These are phyloP conservation scores for Fusarium nurragi DNA, from an alignment of 2,329 filamentous ascomycete genomes.

Conservation along the genomic window DNA sequence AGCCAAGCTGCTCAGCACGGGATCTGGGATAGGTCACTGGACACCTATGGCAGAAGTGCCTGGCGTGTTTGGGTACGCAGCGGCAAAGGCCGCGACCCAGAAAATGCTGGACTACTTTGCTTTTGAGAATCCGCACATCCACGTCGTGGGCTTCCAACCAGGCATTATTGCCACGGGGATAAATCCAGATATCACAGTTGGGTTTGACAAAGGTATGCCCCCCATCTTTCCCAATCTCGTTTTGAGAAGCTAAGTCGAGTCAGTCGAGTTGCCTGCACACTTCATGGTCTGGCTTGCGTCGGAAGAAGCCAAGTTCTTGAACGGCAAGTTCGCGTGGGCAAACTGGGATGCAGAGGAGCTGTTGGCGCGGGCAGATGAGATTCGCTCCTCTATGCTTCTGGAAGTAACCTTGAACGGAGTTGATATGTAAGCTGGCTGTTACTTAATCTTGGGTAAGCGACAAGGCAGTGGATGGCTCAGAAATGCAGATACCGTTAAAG, in stretches of 20 bases:
- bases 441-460: too few relatives aligned
- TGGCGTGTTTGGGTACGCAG: conserved; percentile 45
- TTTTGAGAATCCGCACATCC: conserved; percentile 49
- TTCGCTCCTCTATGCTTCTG: not conserved
- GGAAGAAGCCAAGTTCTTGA: not conserved
- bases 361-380: not conserved
- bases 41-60: conserved; percentile 18
- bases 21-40: conserved; percentile 36
- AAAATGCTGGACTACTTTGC: conserved; percentile 51
- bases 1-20: conserved; percentile 38
- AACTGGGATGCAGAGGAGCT: not conserved
- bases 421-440: not conserved
- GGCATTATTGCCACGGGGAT: conserved; percentile 54
- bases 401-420: not conserved
- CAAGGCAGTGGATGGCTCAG: too few relatives aligned
- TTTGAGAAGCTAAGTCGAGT: not conserved
- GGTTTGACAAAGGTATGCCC: not conserved
- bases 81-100: conserved; percentile 48
- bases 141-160: conserved; percentile 54
- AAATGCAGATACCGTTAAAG: too few relatives aligned
- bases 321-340: not conserved
- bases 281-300: conserved; percentile 21
- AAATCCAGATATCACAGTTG: not conserved
- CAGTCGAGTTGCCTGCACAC: conserved; percentile 20
- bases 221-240: fast-evolving